A percentile compares a stretch with the other conserved stretches of the same genome.
phyloP scores from a whole-genome alignment of 2,329 filamentous ascomycete species.

The Fusarium circinatum region DNA sequence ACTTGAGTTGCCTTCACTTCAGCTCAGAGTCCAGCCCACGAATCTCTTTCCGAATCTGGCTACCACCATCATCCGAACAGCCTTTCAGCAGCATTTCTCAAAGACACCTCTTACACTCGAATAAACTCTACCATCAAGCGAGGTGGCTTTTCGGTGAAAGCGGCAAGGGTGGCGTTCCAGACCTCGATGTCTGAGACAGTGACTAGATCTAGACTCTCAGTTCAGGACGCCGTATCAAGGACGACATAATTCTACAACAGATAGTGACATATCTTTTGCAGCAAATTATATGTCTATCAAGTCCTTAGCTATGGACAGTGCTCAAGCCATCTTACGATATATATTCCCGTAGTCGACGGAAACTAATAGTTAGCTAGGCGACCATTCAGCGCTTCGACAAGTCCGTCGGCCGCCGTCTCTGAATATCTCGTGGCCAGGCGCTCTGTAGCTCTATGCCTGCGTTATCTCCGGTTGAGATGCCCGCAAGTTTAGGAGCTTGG shows the following conservation, averaged over 20 bases:
- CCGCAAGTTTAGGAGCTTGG: background rate
- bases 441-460: background rate
- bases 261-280: background rate
- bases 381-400: background rate
- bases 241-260: conserved; percentile 5
- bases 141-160: conserved; percentile 8
- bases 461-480: background rate
- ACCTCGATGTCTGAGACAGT: conserved; percentile 16
- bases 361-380: conserved; percentile 12
- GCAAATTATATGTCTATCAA: background rate
- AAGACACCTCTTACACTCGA: background rate
- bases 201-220: background rate
- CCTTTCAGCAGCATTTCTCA: background rate
- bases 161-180: conserved; percentile 6
- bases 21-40: background rate
- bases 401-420: conserved; percentile 1
- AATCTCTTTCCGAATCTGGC: background rate
- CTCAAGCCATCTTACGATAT: background rate
- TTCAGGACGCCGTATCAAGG: background rate
- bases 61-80: background rate
- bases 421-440: background rate
- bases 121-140: conserved; percentile 4
- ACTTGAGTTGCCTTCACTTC: background rate
- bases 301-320: background rate
- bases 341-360: background rate